Evolutionary conservation across 768 basidiomycete species (phyloP).

Genomic region (Gymnopilus junonius): DNA sequence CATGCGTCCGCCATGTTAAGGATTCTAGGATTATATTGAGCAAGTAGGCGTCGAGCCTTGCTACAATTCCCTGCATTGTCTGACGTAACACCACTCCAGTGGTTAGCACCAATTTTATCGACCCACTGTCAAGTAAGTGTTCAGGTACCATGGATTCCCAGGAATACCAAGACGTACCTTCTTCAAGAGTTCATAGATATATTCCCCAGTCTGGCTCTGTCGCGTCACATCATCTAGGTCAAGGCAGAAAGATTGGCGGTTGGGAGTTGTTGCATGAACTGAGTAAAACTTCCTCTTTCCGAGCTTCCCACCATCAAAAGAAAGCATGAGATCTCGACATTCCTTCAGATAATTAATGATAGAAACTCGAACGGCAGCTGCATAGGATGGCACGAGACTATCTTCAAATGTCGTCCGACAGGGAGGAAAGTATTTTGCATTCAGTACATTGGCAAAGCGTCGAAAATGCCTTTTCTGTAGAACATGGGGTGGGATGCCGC

Average conservation of each 20-base stretch:
- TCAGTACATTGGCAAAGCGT: not conserved
- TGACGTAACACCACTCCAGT: not conserved
- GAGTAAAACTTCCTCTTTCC: not conserved
- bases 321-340: slow-evolving; percentile 5
- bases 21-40: not conserved
- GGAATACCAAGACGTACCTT: not conserved
- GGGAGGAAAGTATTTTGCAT: not conserved
- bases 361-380: not conserved
- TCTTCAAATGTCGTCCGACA: not conserved
- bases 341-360: not conserved
- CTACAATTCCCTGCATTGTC: slow-evolving; percentile 4
- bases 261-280: not conserved
- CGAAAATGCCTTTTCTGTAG: not conserved
- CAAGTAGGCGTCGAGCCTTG: not conserved
- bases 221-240: not conserved
- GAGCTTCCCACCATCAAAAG: slow-evolving; percentile 10
- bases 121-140: too few species aligned
- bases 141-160: too few species aligned
- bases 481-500: not conserved
- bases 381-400: slow-evolving; percentile 1
- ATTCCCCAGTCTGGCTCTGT: not conserved
- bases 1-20: slow-evolving; percentile 5
- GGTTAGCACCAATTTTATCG: not conserved
- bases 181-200: not conserved
- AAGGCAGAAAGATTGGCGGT: not conserved